Percentiles rank a stretch among this genome's conserved stretches.
These are phyloP conservation scores for Termitomyces sp. DNA, from an alignment of 768 basidiomycete genomes.

Conservation along the genomic window DNA sequence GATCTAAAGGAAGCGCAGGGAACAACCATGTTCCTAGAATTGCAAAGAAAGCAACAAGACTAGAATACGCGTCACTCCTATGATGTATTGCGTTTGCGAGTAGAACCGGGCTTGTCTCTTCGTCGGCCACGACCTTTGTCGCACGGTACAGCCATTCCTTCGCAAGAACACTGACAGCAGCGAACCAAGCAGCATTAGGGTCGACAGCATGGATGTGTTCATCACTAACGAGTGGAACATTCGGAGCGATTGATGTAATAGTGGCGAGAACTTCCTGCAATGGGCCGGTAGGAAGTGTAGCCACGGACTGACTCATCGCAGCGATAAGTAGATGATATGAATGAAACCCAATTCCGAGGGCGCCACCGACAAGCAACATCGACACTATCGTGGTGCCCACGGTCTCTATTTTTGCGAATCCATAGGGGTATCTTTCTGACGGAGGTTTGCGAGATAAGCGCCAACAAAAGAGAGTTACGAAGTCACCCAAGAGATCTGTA, in stretches of 20 bases:
- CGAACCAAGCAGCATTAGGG: constrained; percentile 97
- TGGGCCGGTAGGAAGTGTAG: constrained; percentile 58
- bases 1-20: constrained; percentile 85
- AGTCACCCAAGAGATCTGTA: constrained; percentile 79
- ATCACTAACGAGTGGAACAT: constrained; percentile 49
- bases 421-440: constrained; percentile 75
- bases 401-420: constrained; percentile 93
- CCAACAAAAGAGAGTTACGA: constrained; percentile 89
- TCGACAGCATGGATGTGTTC: constrained; percentile 62
- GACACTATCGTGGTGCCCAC: constrained; percentile 90
- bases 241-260: constrained; percentile 48
- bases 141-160: constrained; percentile 94
- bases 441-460: constrained; percentile 79
- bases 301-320: constrained; percentile 59
- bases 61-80: constrained; percentile 94
- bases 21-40: constrained; percentile 88
- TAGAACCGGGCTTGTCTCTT: constrained; percentile 87
- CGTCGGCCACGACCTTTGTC: constrained; percentile 85
- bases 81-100: constrained; percentile 97
- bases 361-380: constrained; percentile 78
- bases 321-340: constrained; percentile 80
- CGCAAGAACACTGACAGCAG: constrained; percentile 65
- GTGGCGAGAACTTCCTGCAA: constrained; percentile 58
- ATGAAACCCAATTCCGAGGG: constrained; percentile 83
- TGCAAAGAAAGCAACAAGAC: constrained; percentile 84